Evolutionary conservation across 495 filamentous ascomycete species (phyloP), one percentile per base, ranked within the genome.

Genomic region (Xanthoparmelia taractica): DNA sequence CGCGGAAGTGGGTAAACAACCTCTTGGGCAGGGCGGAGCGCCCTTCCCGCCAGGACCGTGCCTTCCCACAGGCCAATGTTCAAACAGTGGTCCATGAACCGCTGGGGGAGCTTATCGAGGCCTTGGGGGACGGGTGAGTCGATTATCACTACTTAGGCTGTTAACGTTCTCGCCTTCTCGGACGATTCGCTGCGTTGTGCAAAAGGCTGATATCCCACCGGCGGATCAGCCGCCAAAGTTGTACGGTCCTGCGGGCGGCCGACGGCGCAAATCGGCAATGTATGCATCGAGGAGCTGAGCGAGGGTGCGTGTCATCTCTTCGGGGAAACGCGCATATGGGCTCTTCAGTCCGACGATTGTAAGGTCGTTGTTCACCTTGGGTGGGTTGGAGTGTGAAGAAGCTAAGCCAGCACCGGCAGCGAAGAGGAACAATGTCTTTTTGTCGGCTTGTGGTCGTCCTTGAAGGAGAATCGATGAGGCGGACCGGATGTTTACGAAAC

Each of bases 221-320:
- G 74, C 68, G 54, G 80, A 78, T 78, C 77, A 78, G 56, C 89
- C 89, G 13, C 81, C 81, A 8, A 92, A 68, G 38, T 80, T 72
- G 68, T 91, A 92, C 0, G 89, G 88, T 10, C 88, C 89, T 1
- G 73, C 36, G 2, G 85, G 82, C 67, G 87, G 86, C 36, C 82
- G 81, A 2, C 80, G 79, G 64, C 80, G 80, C 59, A 92, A 85
- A 67, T 87, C 86, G 8, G 73, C 20, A 2, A 43, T 18, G 40
- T 43, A 43, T 20, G 2, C 4, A 17, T 18, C 17, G 17, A 20
- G 18, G 40, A 43, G 40, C 40, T 43, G 17, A 18, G 18, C 40
- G 40, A 43, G 40, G 8, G 17, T 43, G 40, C 40, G 20, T 8
- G 15, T 43, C 40, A 43, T 43, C 4, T 43, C 40, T 20, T 43